These are phyloP conservation scores for Raddia guianensis DNA, from an alignment of 176 grass and related monocot species.

Conservation along the genomic window DNA sequence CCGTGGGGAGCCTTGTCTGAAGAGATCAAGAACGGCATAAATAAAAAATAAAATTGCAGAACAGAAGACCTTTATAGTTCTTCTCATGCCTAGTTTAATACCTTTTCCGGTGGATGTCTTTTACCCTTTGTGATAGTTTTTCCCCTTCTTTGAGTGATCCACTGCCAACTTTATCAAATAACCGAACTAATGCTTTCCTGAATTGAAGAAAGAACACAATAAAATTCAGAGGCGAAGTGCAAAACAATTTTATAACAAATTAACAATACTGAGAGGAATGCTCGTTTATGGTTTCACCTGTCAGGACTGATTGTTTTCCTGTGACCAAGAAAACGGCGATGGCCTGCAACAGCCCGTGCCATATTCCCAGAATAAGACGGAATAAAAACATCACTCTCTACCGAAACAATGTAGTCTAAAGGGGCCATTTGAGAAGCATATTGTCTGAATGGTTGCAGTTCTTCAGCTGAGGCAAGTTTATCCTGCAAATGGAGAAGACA, in stretches of 20 bases:
- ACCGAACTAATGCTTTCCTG: slow-evolving; percentile 88
- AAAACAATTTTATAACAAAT: not conserved
- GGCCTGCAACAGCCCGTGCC: slow-evolving; percentile 84
- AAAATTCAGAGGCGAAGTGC: slow-evolving; percentile 24
- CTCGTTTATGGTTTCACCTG: slow-evolving; percentile 48
- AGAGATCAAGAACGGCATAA: slow-evolving; percentile 36
- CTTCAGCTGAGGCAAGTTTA: slow-evolving; percentile 71
- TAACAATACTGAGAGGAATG: not conserved
- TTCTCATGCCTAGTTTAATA: slow-evolving; percentile 25
- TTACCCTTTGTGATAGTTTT: slow-evolving; percentile 59
- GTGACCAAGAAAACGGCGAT: slow-evolving; percentile 82
- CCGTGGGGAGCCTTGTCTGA: slow-evolving; percentile 83
- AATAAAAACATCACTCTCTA: slow-evolving; percentile 87
- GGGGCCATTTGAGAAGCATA: slow-evolving; percentile 95
- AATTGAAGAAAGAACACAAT: slow-evolving; percentile 14
- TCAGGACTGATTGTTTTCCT: slow-evolving; percentile 81
- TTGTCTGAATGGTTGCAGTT: slow-evolving; percentile 70
- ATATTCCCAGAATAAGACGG: slow-evolving; percentile 93
- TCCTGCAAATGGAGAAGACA: slow-evolving; percentile 55
- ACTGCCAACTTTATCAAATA: slow-evolving; percentile 76
- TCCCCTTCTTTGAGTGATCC: slow-evolving; percentile 67
- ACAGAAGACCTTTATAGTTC: not conserved
- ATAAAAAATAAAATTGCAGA: not conserved
- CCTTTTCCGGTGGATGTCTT: slow-evolving; percentile 82
- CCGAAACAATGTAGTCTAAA: slow-evolving; percentile 97